These are phyloP conservation scores for Podospora didyma DNA, from an alignment of 495 filamentous ascomycete genomes.

Conservation along the genomic window DNA sequence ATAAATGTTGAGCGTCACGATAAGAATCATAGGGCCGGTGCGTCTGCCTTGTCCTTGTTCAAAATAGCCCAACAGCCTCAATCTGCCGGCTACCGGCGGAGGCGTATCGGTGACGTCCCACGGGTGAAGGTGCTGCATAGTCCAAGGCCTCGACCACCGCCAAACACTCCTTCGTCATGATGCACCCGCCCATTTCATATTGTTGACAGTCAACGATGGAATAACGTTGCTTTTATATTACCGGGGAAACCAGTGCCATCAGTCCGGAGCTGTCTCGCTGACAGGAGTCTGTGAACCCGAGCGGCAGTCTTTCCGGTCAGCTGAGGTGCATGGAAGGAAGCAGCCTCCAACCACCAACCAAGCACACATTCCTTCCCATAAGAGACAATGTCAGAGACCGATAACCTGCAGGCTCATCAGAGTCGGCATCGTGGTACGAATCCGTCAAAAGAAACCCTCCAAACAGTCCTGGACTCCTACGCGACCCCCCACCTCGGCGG, in stretches of 20 bases:
- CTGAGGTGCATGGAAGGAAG: not conserved
- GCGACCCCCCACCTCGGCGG: not conserved
- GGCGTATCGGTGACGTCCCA: slow-evolving; percentile 4
- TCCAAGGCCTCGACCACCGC: not conserved
- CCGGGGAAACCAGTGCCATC: too few relatives aligned
- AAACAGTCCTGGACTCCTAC: not conserved
- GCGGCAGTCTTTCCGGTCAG: not conserved
- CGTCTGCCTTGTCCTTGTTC: not conserved
- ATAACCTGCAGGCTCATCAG: not conserved
- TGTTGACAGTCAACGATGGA: too few relatives aligned
- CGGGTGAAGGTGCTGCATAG: not conserved
- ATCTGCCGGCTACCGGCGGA: slow-evolving; percentile 12
- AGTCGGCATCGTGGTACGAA: not conserved
- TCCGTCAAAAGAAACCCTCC: not conserved
- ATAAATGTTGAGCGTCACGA: too few relatives aligned
- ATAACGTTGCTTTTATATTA: not conserved
- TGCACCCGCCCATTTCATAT: not conserved
- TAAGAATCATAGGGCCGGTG: too few relatives aligned
- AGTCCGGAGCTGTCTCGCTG: not conserved
- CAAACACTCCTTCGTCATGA: slow-evolving; percentile 13
- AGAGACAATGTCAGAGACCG: not conserved
- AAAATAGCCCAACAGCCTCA: slow-evolving; percentile 12
- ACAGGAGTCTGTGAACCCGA: not conserved
- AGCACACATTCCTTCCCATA: too few relatives aligned
- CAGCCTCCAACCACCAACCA: not conserved